Base-by-base conservation (phyloP, 768 basidiomycete species). In the Naganishia kalamii region DNA sequence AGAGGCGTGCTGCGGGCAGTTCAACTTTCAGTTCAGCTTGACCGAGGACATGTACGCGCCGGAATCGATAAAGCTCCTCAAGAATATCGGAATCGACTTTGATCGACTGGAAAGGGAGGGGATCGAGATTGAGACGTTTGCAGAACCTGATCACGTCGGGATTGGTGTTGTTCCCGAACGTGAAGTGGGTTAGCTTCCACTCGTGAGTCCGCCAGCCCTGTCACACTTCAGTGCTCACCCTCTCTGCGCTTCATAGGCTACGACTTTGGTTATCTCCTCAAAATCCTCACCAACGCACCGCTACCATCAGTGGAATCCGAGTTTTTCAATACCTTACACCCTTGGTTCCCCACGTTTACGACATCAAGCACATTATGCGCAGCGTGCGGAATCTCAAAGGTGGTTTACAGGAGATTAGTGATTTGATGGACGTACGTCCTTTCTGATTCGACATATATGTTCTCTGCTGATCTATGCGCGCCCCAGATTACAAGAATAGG, bases 221-320 rank as follows among this genome's bases (percentile, higher is more conserved):
- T n/a, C n/a, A n/a, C n/a, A n/a, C n/a, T n/a, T n/a, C n/a, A n/a
- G n/a, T n/a, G n/a, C n/a, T n/a, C n/a, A n/a, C n/a, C n/a, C n/a
- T n/a, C n/a, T n/a, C n/a, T n/a, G n/a, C 8, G 12, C 12, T n/a
- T 44, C 43, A 30, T 67, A 98, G 96, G 94, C 52, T 98, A 98
- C 79, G 96, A 99, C 79, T 98, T 99, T 80, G 96, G 96, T 37
- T 99, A 98, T 77, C 89, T 99, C 71, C 86, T 99, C 78, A 96
- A 94, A 77, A 84, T 98, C 44, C 83, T 99, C 41, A 82, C 81
- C 6, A 90, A 25, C 67, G 82, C 87, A 72, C 89, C 92, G 48
- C 80, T 98, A 65, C 96, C 96, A 10, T 86, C 87, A 21, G 86
- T 86, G 27, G 96, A 99, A 80, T 88, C 89, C 68, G 83, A 84